Base-by-base conservation (phyloP, 768 basidiomycete species). In the Arthromyces matolae region DNA sequence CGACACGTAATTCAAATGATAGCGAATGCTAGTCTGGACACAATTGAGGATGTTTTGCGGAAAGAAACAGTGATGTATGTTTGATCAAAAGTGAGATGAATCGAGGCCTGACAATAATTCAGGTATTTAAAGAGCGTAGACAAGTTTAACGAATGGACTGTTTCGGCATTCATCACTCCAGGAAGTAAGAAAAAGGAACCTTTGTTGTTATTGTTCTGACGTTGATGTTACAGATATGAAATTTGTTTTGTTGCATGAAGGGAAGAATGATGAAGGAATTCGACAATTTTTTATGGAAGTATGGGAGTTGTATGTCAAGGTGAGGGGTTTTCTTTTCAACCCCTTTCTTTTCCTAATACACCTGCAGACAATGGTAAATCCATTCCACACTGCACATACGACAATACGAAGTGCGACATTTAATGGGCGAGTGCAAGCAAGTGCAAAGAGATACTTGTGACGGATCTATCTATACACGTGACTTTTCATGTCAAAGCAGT, bases 1-100 rank as follows among this genome's bases (percentile, higher is more conserved):
- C 76, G 89, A 44, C 93, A 96, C 78, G 91, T 99, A 50, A 89
- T 94, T 59, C 95, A 98, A 73, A 96, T 99, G 90, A 93, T 98
- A 61, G 95, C 94, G 18, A 95, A 98, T 66, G 93, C 92, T 42
- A 93, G 90, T 59, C 70, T 99, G 65, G 96, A 99, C 69, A 83
- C 85, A 59, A 81, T 99, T 50, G 96, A 99, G 60, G 96, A 99
- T 60, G 79, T 88, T 37, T 90, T 90, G 81, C 77, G 85, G 55
- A 84, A 82, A 58, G 89, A 91, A 62, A 81, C 76, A 54, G 70
- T 77, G 51, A 92, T 92, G 90, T 89, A 66, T 57, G 85, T 73
- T 47, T 53, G 35, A 35, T 23, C 45, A 49, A 50, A 54, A 25
- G 41, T 14, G 37, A 40, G 49, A 16, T 41, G 52, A 43, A 33